These are phyloP conservation scores for Kodamaea ohmeri DNA, from an alignment of 1,139 yeast species.

Conservation along the genomic window DNA sequence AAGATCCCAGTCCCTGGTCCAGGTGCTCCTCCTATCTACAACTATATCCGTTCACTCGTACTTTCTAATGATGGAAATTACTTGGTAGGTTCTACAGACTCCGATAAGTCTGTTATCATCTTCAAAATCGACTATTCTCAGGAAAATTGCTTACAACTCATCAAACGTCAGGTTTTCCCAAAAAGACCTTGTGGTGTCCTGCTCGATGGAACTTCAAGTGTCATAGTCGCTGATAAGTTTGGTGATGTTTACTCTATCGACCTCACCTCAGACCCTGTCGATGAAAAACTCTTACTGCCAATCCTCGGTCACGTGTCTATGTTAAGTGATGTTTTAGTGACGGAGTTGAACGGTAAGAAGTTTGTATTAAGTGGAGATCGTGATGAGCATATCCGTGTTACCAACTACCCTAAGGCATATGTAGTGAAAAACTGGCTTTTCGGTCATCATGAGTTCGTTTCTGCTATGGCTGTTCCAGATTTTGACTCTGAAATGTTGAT, in stretches of 20 bases:
- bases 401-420: slow-evolving; percentile 74
- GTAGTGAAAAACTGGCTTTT: slow-evolving; percentile 80
- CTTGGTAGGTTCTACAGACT: slow-evolving; percentile 72
- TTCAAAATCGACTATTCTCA: slow-evolving; percentile 41
- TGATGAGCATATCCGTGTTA: slow-evolving; percentile 93
- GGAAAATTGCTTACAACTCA: slow-evolving; percentile 42
- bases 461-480: slow-evolving; percentile 54
- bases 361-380: slow-evolving; percentile 82
- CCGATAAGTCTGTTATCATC: slow-evolving; percentile 76
- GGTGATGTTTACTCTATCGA: slow-evolving; percentile 83
- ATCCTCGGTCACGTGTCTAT: slow-evolving; percentile 94
- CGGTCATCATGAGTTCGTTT: slow-evolving; percentile 83
- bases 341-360: slow-evolving; percentile 45
- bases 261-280: slow-evolving; percentile 29
- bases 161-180: slow-evolving; percentile 75
- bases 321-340: slow-evolving; percentile 68
- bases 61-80: slow-evolving; percentile 52
- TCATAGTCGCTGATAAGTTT: slow-evolving; percentile 90
- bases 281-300: slow-evolving; percentile 56
- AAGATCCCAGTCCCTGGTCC: slow-evolving; percentile 63
- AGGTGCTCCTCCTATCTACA: slow-evolving; percentile 68
- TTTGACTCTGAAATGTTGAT: slow-evolving; percentile 50
- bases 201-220: slow-evolving; percentile 49
- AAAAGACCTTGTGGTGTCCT: slow-evolving; percentile 86
- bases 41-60: slow-evolving; percentile 61